These are phyloP conservation scores for Fusarium decemcellulare DNA, from an alignment of 2,329 filamentous ascomycete genomes.

Conservation along the genomic window DNA sequence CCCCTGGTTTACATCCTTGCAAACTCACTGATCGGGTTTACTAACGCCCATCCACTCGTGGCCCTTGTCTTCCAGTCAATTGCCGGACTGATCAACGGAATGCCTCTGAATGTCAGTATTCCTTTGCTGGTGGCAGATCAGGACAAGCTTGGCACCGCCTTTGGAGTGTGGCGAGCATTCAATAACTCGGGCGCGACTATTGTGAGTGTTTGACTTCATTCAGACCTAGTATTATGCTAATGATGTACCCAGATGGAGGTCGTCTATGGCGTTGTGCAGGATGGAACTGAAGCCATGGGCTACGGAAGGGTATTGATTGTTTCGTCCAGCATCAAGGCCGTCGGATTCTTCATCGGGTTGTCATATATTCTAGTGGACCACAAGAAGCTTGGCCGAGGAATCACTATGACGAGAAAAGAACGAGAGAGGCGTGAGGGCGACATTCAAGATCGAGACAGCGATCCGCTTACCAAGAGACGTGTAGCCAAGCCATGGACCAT, in stretches of 20 bases:
- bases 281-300: constrained; percentile 34
- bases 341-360: constrained; percentile 32
- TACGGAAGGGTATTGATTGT: constrained; percentile 36
- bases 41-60: constrained; percentile 35
- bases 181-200: constrained; percentile 44
- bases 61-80: constrained; percentile 35
- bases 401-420: constrained; percentile 38
- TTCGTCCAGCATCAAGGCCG: constrained; percentile 37
- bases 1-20: constrained; percentile 40
- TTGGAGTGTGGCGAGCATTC: constrained; percentile 41
- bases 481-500: constrained; percentile 24
- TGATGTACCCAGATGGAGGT: constrained; percentile 40
- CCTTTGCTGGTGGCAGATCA: constrained; percentile 44
- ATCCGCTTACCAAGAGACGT: constrained; percentile 37
- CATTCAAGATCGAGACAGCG: constrained; percentile 28
- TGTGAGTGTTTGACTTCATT: constrained; percentile 18
- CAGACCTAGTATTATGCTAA: background rate
- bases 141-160: constrained; percentile 43
- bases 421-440: constrained; percentile 32
- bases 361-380: constrained; percentile 41
- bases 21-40: constrained; percentile 40
- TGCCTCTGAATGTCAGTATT: constrained; percentile 43
- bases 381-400: constrained; percentile 34
- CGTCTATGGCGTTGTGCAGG: constrained; percentile 41
- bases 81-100: constrained; percentile 39